These are phyloP conservation scores for Umbelopsis sp. DNA, from an alignment of 192 early-diverging fungal genomes.

Conservation along the genomic window DNA sequence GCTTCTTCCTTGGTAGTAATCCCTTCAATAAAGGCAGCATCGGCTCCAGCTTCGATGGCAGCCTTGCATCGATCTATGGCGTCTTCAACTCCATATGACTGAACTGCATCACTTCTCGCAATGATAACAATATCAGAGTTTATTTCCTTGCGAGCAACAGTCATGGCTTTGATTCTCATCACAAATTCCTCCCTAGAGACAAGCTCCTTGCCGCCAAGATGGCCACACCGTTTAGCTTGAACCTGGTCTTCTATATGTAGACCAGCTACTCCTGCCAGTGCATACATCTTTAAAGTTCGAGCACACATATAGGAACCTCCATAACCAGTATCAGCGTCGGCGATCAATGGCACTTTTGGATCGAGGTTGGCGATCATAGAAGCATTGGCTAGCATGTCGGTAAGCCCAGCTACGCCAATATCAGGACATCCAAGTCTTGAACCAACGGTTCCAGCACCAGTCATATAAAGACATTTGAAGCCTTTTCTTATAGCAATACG, in stretches of 20 bases:
- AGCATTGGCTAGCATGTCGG: constrained; percentile 30
- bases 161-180: constrained; percentile 23
- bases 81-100: constrained; percentile 24
- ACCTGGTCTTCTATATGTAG: constrained; percentile 32
- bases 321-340: constrained; percentile 34
- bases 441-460: constrained; percentile 34
- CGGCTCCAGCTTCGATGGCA: constrained; percentile 20
- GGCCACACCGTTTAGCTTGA: constrained; percentile 29
- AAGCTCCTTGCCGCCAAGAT: constrained; percentile 27
- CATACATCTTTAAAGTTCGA: constrained; percentile 30
- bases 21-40: constrained; percentile 26
- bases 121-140: constrained; percentile 29
- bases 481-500: constrained; percentile 26
- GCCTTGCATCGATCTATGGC: constrained; percentile 25
- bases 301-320: constrained; percentile 31
- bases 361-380: constrained; percentile 21
- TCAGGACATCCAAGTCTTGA: constrained; percentile 31
- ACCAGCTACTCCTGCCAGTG: constrained; percentile 28
- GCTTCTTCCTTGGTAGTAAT: constrained; percentile 28
- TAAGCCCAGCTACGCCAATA: constrained; percentile 34
- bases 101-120: constrained; percentile 30
- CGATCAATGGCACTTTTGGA: constrained; percentile 29
- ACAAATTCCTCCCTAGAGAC: constrained; percentile 19
- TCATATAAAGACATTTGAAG: constrained; percentile 31
- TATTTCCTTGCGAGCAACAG: constrained; percentile 19